A percentile compares a stretch with the other conserved stretches of the same genome.
phyloP scores from a whole-genome alignment of 164 flowering plant genomes.

The Berberis thunbergii region DNA sequence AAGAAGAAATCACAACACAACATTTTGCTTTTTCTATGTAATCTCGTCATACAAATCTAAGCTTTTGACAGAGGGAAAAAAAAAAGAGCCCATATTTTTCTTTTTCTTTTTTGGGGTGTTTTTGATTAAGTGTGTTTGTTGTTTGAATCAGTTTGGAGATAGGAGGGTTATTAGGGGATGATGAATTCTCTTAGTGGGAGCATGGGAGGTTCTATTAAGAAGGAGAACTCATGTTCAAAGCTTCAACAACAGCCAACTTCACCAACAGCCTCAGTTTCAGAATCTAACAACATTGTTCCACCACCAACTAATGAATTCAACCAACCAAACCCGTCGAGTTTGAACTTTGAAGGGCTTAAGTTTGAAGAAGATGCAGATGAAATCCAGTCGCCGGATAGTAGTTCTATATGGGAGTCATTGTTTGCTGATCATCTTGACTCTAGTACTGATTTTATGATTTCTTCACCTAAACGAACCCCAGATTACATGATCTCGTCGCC shows the following conservation, averaged over 20 bases:
- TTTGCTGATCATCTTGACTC: slow-evolving; percentile 48
- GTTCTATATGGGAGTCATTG: slow-evolving; percentile 47
- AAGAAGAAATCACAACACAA: too few species aligned
- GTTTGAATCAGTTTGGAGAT: not conserved
- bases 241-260: slow-evolving; percentile 20
- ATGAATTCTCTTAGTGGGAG: slow-evolving; percentile 44
- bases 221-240: slow-evolving; percentile 23
- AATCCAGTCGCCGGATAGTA: slow-evolving; percentile 43
- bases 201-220: slow-evolving; percentile 30
- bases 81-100: not conserved
- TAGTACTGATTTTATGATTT: slow-evolving; percentile 46
- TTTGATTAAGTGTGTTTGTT: not conserved
- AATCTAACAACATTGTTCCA: slow-evolving; percentile 18
- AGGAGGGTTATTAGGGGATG: slow-evolving; percentile 14
- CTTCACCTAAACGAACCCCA: slow-evolving; percentile 39
- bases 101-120: slow-evolving; percentile 7
- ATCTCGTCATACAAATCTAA: too few species aligned
- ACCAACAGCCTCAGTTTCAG: slow-evolving; percentile 24
- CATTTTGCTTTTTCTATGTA: too few species aligned
- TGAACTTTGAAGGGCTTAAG: slow-evolving; percentile 31
- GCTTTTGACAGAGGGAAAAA: too few species aligned
- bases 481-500: slow-evolving; percentile 14
- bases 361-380: slow-evolving; percentile 39
- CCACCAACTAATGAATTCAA: not conserved
- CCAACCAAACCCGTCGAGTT: slow-evolving; percentile 27